These are phyloP conservation scores for Boletus speciosus DNA, from an alignment of 768 basidiomycete genomes.

Conservation along the genomic window DNA sequence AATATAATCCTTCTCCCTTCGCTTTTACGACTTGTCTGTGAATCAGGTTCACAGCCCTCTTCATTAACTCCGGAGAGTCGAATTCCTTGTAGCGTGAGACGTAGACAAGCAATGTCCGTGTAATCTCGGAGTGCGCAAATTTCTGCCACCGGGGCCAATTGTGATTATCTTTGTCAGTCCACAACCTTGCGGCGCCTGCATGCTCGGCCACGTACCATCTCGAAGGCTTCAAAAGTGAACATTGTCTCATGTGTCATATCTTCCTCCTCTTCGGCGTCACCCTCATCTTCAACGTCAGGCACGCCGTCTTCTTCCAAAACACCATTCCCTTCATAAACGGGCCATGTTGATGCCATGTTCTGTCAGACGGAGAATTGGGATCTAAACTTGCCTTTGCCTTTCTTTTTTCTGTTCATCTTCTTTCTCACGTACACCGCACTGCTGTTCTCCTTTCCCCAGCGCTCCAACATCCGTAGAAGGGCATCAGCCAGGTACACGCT, in stretches of 20 bases:
- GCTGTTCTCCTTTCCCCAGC: constrained; percentile 70
- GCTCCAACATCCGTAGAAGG: constrained; percentile 86
- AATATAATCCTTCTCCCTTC: constrained; percentile 93
- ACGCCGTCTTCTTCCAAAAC: constrained; percentile 57
- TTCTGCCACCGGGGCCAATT: constrained; percentile 48
- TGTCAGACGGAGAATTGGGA: constrained; percentile 20
- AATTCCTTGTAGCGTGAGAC: constrained; percentile 84
- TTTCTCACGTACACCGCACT: constrained; percentile 71
- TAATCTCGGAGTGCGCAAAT: constrained; percentile 86
- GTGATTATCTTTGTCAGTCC: constrained; percentile 19
- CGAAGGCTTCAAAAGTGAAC: constrained; percentile 90
- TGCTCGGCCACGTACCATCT: constrained; percentile 56
- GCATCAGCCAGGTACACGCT: constrained; percentile 82
- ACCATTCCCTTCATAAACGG: constrained; percentile 32
- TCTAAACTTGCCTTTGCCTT: constrained; percentile 44
- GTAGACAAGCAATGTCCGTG: constrained; percentile 79
- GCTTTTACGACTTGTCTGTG: constrained; percentile 88
- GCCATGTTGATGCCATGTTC: constrained; percentile 9
- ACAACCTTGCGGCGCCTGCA: constrained; percentile 12
- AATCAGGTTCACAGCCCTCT: constrained; percentile 82
- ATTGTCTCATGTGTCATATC: constrained; percentile 75
- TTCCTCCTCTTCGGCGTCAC: constrained; percentile 55
- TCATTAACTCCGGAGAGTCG: constrained; percentile 72
- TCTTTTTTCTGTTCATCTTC: constrained; percentile 51
- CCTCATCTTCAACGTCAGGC: constrained; percentile 65